Evolutionary conservation across 805 yeast genomes (phyloP), one percentile per base, ranked within the genome.

Genomic region (Cyberlindnera veronae): DNA sequence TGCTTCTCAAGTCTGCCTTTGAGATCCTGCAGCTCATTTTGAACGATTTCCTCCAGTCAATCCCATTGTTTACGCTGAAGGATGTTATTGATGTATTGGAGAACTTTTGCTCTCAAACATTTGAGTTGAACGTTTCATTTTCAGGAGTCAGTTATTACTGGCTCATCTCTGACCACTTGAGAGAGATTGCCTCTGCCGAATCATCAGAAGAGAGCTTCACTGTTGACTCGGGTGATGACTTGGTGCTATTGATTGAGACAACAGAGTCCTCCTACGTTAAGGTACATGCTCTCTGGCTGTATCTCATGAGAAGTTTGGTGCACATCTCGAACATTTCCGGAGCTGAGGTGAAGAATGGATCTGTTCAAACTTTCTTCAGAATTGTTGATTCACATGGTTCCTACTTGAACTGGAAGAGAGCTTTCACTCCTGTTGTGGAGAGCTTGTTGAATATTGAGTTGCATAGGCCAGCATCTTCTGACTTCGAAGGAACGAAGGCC

Each of bases 71-170:
- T n/a, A 82, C 81, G 40, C 68, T 86, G 27, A 74, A 72, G 42
- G 68, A 71, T 3, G 72, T 90, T 29, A 77, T 89, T 42, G 88
- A 86, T 47, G 78, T 90, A 1, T 66, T 91, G 27, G 75, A 72
- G 51, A 74, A 78, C 46, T 91, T 87, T 61, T 81, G 87, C 24
- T 63, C 71, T 2, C 98, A 93, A 54, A 64, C 61, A 1, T 69
- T 67, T 46, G 96, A 91, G 49, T 61, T 91, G 49, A 91, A 91
- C 58, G 85, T 88, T 16, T 86, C 97, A 0, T 89, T 91, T 57
- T 86, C 95, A 35, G 81, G 96, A 0, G 84, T 89, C 8, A 86
- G 96, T 50, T 84, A 89, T 50, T 90, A 89, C 55, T 91, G 98
- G 98, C 61, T 84, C 13, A 77, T 93, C 4, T 85, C 96, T 51